These are phyloP conservation scores for Exophiala sp. DNA, from an alignment of 2,329 filamentous ascomycete species.

Conservation along the genomic window DNA sequence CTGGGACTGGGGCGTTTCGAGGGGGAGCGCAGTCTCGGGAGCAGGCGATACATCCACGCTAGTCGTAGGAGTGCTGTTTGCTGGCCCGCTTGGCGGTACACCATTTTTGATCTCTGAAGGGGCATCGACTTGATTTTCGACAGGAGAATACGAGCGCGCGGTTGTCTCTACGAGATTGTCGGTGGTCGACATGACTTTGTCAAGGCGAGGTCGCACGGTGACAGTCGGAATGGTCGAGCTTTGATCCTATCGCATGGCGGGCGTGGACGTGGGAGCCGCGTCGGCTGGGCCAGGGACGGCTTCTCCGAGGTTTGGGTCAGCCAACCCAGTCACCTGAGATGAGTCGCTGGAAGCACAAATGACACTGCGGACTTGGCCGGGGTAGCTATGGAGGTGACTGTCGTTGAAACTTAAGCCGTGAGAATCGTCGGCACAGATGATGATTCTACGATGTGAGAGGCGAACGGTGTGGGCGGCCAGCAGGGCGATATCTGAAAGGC, in stretches of 20 bases:
- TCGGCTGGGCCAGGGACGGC: constrained; percentile 7
- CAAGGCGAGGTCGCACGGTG: constrained; percentile 11
- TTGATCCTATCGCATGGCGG: constrained; percentile 21
- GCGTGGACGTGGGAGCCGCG: constrained; percentile 2
- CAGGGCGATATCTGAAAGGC: constrained; percentile 2
- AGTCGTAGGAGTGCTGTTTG: constrained; percentile 5
- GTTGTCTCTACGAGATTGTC: constrained; percentile 16
- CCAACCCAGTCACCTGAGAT: constrained; percentile 1
- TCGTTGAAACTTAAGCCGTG: no score
- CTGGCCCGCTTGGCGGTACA: constrained; percentile 21
- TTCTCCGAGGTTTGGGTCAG: constrained; percentile 1
- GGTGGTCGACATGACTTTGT: constrained; percentile 22
- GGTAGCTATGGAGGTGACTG: no score
- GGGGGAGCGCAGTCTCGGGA: constrained; percentile 26
- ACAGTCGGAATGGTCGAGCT: constrained; percentile 1
- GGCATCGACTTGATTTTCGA: constrained; percentile 10
- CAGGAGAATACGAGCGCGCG: constrained; percentile 11
- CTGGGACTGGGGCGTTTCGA: constrained; percentile 39
- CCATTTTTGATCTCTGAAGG: constrained; percentile 12
- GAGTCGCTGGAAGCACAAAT: neutral
- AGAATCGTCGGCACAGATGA: neutral
- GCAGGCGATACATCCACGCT: constrained; percentile 25
- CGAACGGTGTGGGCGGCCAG: constrained; percentile 1
- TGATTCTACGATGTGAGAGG: neutral
- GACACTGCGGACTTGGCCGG: no score